These are phyloP conservation scores for Clonostachys chloroleuca DNA, from an alignment of 2,329 filamentous ascomycete species.

Conservation along the genomic window DNA sequence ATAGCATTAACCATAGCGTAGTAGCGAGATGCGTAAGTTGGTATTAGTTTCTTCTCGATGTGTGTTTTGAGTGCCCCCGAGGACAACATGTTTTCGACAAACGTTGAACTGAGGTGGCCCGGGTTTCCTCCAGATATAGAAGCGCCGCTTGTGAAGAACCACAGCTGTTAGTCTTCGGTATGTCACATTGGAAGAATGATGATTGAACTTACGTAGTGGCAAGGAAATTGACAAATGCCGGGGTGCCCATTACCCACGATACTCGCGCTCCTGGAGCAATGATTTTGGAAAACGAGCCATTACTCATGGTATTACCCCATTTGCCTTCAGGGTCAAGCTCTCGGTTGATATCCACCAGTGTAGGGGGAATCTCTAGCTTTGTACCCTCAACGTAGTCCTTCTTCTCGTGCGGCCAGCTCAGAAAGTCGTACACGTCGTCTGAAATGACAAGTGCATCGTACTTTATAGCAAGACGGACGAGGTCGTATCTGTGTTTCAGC, in stretches of 20 bases:
- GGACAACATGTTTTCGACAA: slow-evolving; percentile 10
- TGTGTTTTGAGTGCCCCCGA: slow-evolving; percentile 9
- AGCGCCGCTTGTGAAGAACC: neutral
- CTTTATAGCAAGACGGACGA: slow-evolving; percentile 57
- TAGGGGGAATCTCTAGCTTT: slow-evolving; percentile 31
- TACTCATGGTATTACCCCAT: slow-evolving; percentile 61
- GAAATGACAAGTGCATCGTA: slow-evolving; percentile 61
- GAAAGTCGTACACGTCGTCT: slow-evolving; percentile 70
- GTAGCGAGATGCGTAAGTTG: slow-evolving; percentile 10
- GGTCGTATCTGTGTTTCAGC: slow-evolving; percentile 42
- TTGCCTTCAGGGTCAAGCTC: slow-evolving; percentile 44
- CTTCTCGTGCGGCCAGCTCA: slow-evolving; percentile 45
- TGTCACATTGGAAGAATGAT: neutral
- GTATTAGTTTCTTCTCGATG: slow-evolving; percentile 9
- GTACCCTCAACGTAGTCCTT: neutral
- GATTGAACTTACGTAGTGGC: neutral
- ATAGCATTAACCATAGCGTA: slow-evolving; percentile 8
- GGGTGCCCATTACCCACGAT: slow-evolving; percentile 40
- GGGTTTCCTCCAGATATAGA: slow-evolving; percentile 4
- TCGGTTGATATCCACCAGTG: slow-evolving; percentile 36
- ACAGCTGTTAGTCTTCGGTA: neutral
- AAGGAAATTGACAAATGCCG: slow-evolving; percentile 1
- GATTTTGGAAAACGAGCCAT: slow-evolving; percentile 66
- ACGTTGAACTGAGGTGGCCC: slow-evolving; percentile 3
- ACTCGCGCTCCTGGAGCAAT: slow-evolving; percentile 56